A percentile compares a stretch with the other conserved stretches of the same genome.
Evolutionary conservation across 352 stramenopile genomes (phyloP).

Genomic region (Globisporangium splendens): DNA sequence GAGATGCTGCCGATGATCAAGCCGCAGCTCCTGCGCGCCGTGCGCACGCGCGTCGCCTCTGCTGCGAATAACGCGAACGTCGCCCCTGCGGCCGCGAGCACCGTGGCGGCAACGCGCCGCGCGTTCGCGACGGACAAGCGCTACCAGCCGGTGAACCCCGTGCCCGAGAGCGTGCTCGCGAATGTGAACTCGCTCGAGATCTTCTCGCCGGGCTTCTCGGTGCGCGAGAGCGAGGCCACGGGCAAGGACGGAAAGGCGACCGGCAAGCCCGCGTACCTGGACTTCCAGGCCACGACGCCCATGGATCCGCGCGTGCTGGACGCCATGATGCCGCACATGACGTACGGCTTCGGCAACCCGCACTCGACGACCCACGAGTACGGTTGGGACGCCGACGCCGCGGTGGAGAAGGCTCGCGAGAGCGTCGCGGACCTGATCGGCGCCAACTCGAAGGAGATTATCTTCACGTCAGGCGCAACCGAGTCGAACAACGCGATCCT

Average conservation of each 20-base stretch:
- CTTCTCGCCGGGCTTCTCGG: constrained; percentile 81
- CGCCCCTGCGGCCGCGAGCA: background rate
- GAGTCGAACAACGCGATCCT: constrained; percentile 99
- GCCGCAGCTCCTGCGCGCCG: background rate
- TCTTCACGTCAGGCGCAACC: constrained; percentile 99
- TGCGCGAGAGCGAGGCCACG: constrained; percentile 65
- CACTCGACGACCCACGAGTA: constrained; percentile 98
- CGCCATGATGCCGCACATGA: constrained; percentile 98
- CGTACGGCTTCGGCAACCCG: constrained; percentile 96
- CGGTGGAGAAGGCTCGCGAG: constrained; percentile 89
- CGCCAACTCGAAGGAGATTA: constrained; percentile 97
- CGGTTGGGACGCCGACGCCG: constrained; percentile 97
- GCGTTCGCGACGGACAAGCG: constrained; percentile 66
- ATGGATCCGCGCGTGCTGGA: constrained; percentile 98
- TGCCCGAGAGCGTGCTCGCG: constrained; percentile 85
- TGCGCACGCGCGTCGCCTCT: constrained; percentile 8
- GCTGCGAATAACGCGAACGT: background rate
- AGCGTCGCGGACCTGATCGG: constrained; percentile 93
- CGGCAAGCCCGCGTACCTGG: constrained; percentile 90
- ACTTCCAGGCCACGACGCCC: constrained; percentile 97
- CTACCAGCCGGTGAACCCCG: constrained; percentile 77
- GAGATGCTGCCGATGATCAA: background rate
- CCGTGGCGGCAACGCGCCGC: background rate
- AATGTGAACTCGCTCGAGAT: constrained; percentile 71
- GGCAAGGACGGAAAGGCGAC: constrained; percentile 57